Base-by-base conservation (phyloP, 1,284 basidiomycete species). In the Austroboletus novae-zelandiae region DNA sequence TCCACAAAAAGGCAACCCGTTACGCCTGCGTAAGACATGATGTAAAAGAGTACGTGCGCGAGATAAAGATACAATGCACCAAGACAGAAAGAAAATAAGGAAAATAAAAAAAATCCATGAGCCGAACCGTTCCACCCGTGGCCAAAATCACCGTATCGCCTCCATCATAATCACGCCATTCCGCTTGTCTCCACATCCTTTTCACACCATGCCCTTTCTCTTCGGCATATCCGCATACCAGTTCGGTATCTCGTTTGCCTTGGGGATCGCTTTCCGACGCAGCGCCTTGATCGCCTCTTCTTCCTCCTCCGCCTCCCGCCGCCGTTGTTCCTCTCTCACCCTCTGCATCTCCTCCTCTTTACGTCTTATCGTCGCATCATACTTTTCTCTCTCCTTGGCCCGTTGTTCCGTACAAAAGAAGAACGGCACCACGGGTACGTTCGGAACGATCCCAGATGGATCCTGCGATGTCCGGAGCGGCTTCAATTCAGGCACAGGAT, bases 161-260 rank as follows among this genome's bases (percentile, higher is more conserved):
- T 50, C 45, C 20, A 17, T 32, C 40, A 29, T 29, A n/a, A 48
- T 57, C 55, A 46, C 9, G 43, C 47, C 50, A 53, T 17, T 8
- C n/a, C 23, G 40, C 42, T 49, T 29, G 27, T 48, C 43, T 34
- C 58, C 43, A 42, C 18, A n/a, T 40, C 53, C 55, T 44, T 53
- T 37, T 61, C 61, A 61, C 55, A 60, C 48, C 46, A 35, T 51
- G 1, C 48, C 58, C 60, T 63, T 66, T 46, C 53, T 65, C 62
- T 65, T 62, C 49, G 61, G 61, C 61, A 62, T 65, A n/a, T 43
- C 62, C n/a, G 64, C 79, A 61, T 89, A 89, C 86, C 86, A 89
- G 56, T 82, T 82, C 9, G 86, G 86, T 18, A 89, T 75, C 58
- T 79, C 78, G 65, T 88, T 75, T 47, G 86, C 86, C 66, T 74